Evolutionary conservation across 345 rosid genomes (phyloP).

Genomic region (Eucalyptus guilfoylei): DNA sequence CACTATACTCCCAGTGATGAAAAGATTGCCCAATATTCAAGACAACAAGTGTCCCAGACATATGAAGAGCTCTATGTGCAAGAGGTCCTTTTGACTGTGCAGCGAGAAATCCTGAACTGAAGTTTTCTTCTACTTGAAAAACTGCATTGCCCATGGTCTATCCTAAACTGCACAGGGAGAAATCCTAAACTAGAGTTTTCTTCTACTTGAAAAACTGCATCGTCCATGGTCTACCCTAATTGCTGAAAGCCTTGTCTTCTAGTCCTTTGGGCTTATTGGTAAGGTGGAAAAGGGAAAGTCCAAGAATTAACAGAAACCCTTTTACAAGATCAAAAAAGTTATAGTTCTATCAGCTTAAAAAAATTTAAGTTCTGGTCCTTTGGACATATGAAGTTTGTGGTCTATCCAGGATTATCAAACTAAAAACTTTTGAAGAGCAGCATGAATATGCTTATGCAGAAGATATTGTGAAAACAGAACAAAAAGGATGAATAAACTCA

Average conservation of each 20-base stretch:
- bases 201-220: neutral
- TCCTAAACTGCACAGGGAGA: neutral
- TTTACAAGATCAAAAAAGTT: neutral
- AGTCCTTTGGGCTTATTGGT: neutral
- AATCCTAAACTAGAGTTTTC: neutral
- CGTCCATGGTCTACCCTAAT: neutral
- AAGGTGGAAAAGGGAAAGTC: neutral
- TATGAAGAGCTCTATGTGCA: neutral
- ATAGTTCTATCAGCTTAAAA: neutral
- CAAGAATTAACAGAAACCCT: neutral
- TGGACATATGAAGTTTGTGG: neutral
- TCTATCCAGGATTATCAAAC: neutral
- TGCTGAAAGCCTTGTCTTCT: neutral
- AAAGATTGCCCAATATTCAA: neutral
- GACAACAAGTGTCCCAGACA: neutral
- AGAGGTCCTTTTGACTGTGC: neutral
- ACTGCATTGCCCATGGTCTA: neutral
- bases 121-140: neutral
- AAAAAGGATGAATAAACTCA: neutral
- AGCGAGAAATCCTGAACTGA: neutral
- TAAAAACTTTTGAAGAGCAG: neutral
- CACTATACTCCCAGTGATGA: neutral
- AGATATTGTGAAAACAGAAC: neutral
- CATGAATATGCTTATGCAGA: neutral
- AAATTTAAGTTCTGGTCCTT: neutral